Evolutionary conservation across 2,329 filamentous ascomycete genomes (phyloP).

Genomic region (Ascochyta fabae): DNA sequence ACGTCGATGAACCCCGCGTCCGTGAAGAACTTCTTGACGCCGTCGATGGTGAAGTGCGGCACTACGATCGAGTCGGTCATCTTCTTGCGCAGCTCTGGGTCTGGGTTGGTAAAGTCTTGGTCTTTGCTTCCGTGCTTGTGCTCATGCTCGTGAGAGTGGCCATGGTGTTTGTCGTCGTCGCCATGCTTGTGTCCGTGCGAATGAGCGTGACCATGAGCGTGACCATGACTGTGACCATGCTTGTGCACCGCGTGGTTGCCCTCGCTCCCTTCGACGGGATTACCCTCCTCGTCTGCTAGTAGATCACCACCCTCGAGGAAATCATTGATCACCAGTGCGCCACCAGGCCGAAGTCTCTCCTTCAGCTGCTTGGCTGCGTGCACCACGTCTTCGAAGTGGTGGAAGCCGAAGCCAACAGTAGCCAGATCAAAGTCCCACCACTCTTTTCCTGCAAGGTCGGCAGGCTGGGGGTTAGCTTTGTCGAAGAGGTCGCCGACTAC

Average conservation of each 20-base stretch:
- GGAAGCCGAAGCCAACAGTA: slow-evolving; percentile 53
- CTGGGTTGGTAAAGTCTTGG: slow-evolving; percentile 14
- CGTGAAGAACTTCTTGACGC: slow-evolving; percentile 67
- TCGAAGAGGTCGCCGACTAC: slow-evolving; percentile 48
- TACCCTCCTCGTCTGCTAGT: slow-evolving; percentile 35
- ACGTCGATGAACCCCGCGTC: slow-evolving; percentile 67
- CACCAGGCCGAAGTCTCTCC: slow-evolving; percentile 68
- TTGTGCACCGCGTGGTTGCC: slow-evolving; percentile 31
- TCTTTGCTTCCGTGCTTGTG: slow-evolving; percentile 19
- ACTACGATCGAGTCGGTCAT: slow-evolving; percentile 65
- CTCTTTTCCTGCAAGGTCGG: slow-evolving; percentile 32
- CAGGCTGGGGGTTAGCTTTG: slow-evolving; percentile 28
- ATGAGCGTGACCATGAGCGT: slow-evolving; percentile 30
- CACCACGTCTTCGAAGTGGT: slow-evolving; percentile 64
- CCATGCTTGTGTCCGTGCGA: slow-evolving; percentile 25
- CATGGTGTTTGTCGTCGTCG: slow-evolving; percentile 20
- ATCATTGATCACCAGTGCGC: slow-evolving; percentile 72
- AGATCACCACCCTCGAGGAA: slow-evolving; percentile 63
- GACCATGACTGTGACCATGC: slow-evolving; percentile 18
- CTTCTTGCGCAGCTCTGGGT: slow-evolving; percentile 30
- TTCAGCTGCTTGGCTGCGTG: slow-evolving; percentile 65
- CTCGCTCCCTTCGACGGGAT: slow-evolving; percentile 28
- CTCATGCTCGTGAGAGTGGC: slow-evolving; percentile 9
- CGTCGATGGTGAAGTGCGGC: slow-evolving; percentile 68
- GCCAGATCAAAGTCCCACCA: slow-evolving; percentile 53